phyloP scores from a whole-genome alignment of 1,139 yeast species.

The Blastobotrys indianensis region DNA sequence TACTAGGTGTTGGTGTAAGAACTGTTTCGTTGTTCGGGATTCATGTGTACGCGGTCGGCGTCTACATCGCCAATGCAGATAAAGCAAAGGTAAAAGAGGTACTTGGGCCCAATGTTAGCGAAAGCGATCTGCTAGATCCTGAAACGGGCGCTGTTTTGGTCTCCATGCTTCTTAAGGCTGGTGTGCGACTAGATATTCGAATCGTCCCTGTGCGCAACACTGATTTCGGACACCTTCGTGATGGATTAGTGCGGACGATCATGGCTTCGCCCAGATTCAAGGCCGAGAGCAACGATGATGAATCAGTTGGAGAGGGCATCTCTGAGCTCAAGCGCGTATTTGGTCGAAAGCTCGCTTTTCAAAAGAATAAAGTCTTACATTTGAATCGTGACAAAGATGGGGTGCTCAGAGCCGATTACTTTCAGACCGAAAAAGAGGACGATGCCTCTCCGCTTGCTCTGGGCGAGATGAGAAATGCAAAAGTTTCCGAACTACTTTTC shows the following conservation, averaged over 20 bases:
- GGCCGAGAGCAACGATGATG: conserved; percentile 24
- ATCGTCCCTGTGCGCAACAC: conserved; percentile 86
- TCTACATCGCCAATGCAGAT: conserved; percentile 65
- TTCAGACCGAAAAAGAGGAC: conserved; percentile 31
- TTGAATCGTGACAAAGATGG: conserved; percentile 47
- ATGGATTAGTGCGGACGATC: conserved; percentile 78
- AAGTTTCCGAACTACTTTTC: conserved; percentile 50
- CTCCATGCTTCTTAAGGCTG: conserved; percentile 50
- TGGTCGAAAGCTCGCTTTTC: conserved; percentile 38
- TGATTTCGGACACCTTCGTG: conserved; percentile 81
- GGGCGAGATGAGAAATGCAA: conserved; percentile 35
- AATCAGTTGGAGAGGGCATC: conserved; percentile 32
- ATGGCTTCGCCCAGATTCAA: conserved; percentile 46
- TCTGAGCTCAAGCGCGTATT: conserved; percentile 34
- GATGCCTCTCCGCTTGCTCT: conserved; percentile 33
- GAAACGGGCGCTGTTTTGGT: conserved; percentile 50
- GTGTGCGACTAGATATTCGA: conserved; percentile 60
- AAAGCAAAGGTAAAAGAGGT: conserved; percentile 42
- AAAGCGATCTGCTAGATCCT: conserved; percentile 44
- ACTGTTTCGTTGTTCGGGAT: conserved; percentile 76
- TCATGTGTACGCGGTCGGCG: conserved; percentile 81
- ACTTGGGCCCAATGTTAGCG: conserved; percentile 34
- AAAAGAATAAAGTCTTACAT: conserved; percentile 54
- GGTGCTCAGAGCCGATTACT: conserved; percentile 41
- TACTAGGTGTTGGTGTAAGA: conserved; percentile 77